These are phyloP conservation scores for Ascocoryne sarcoides DNA, from an alignment of 2,329 filamentous ascomycete species.

Conservation along the genomic window DNA sequence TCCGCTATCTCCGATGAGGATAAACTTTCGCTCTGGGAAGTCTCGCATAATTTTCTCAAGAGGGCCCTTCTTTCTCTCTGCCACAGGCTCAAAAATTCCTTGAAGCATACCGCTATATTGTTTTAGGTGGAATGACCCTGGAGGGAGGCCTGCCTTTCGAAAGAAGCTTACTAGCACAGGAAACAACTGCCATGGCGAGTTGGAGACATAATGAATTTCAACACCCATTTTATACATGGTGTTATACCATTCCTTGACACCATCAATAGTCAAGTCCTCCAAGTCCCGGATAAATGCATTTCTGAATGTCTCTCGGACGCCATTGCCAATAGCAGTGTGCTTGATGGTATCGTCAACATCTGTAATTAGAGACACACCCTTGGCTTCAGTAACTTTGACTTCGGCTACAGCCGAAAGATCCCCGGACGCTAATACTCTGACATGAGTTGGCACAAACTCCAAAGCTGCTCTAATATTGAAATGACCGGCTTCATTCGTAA, in stretches of 20 bases:
- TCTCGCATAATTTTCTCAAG: slow-evolving; percentile 79
- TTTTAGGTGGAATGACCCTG: slow-evolving; percentile 88
- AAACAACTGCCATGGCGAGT: slow-evolving; percentile 96
- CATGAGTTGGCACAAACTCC: slow-evolving; percentile 83
- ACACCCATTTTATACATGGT: slow-evolving; percentile 72
- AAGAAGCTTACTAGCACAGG: slow-evolving; percentile 84
- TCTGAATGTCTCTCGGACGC: slow-evolving; percentile 88
- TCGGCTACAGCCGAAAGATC: slow-evolving; percentile 72
- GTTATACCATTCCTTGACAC: slow-evolving; percentile 84
- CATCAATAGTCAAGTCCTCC: slow-evolving; percentile 70
- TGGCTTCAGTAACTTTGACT: slow-evolving; percentile 66
- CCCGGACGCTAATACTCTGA: slow-evolving; percentile 80
- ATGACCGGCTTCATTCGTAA: slow-evolving; percentile 83
- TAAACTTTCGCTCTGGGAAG: slow-evolving; percentile 81
- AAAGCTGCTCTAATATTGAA: slow-evolving; percentile 73
- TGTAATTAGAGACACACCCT: slow-evolving; percentile 85
- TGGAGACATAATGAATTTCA: slow-evolving; percentile 94
- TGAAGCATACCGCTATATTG: slow-evolving; percentile 96
- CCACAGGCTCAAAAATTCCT: slow-evolving; percentile 95
- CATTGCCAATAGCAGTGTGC: slow-evolving; percentile 79
- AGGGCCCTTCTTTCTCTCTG: slow-evolving; percentile 84
- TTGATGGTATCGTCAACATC: slow-evolving; percentile 98
- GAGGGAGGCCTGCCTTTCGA: slow-evolving; percentile 67
- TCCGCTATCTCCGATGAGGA: slow-evolving; percentile 90
- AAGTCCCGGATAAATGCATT: slow-evolving; percentile 91